These are phyloP conservation scores for Microdochium nivale DNA, from an alignment of 2,329 filamentous ascomycete genomes.

Conservation along the genomic window DNA sequence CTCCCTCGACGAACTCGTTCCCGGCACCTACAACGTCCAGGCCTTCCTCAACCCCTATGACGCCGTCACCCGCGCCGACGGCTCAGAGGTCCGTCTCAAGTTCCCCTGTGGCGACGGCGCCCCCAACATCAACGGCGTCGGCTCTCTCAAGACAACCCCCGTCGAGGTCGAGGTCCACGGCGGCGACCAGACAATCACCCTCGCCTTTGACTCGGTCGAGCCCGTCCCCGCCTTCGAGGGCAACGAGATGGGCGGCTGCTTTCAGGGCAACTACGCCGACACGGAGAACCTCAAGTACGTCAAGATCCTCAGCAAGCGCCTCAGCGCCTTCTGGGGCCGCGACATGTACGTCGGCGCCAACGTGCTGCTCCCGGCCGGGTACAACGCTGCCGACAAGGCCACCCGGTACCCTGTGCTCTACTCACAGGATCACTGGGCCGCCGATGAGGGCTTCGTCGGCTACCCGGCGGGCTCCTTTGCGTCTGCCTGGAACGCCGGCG, in stretches of 20 bases:
- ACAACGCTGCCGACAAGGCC: conserved; percentile 7
- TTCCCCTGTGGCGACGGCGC: conserved; percentile 14
- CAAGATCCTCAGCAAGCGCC: conserved; percentile 11
- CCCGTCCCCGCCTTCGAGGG: conserved; percentile 5
- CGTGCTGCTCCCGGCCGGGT: conserved; percentile 10
- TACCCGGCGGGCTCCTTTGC: conserved; percentile 6
- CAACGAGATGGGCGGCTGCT: conserved; percentile 10
- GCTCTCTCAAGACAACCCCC: conserved; percentile 8
- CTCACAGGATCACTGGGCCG: conserved; percentile 11
- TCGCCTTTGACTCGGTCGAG: conserved; percentile 9
- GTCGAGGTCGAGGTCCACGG: conserved; percentile 8
- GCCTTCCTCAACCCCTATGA: conserved; percentile 12
- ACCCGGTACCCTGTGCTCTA: conserved; percentile 13
- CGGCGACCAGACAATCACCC: conserved; percentile 1
- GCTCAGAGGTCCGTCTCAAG: conserved; percentile 8
- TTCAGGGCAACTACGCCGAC: conserved; percentile 12
- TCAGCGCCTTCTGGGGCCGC: conserved; percentile 11
- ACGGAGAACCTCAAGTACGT: conserved; percentile 10
- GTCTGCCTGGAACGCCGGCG: conserved; percentile 8
- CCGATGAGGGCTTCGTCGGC: conserved; percentile 5
- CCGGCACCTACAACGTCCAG: conserved; percentile 11
- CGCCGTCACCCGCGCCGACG: conserved; percentile 8
- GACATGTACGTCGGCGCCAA: conserved; percentile 15
- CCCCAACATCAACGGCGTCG: conserved; percentile 9
- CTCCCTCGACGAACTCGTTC: conserved; percentile 8